Base-by-base conservation (phyloP, 78 protist genomes). In the Polysphondylium violaceum region DNA sequence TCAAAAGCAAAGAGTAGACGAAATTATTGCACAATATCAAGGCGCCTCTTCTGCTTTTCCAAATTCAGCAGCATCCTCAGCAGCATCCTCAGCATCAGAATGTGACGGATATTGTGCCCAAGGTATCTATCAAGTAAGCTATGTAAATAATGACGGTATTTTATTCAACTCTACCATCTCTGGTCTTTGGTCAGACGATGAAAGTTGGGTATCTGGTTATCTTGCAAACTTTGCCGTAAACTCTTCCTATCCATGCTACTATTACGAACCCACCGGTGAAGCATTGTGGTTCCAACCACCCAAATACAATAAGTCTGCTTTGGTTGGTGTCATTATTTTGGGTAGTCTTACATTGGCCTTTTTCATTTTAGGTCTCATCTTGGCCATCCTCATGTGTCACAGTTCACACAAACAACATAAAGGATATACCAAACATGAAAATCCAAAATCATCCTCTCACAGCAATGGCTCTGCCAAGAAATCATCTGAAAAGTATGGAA, bases 31-130 rank as follows among this genome's bases (percentile, higher is more conserved):
- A 63, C 23, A 36, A 36, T 9, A 16, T n/a, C 47, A 11, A 17
- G 35, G 75, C 25, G 33, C 23, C n/a, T 68, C 58, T 41, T 6
- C 16, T 0, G 68, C 25, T 1, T 2, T 31, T 55, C 35, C 19
- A 0, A 55, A 55, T 17, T 23, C 9, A 23, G 7, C 23, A 7
- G 19, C 17, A 55, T 11, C 0, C 9, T 19, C 9, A 55, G 23
- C 73, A 61, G 25, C 47, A 61, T 33, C 71, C 27, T 16, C 31
- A 33, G 31, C n/a, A 63, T 29, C 71, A 33, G 43, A n/a, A 63
- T 27, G 77, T 25, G 50, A 59, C 61, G n/a, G n/a, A 38, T 51
- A 55, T 33, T 79, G 89, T 40, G 56, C 40, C 21, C 89, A 79
- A 25, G 89, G 89, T 79, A 69, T 67, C 12, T 31, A 65, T 53